Percentiles rank a stretch among this genome's conserved stretches.
These are phyloP conservation scores for Dendrobium chrysotoxum DNA, from an alignment of 106 monocot genomes.

Conservation along the genomic window DNA sequence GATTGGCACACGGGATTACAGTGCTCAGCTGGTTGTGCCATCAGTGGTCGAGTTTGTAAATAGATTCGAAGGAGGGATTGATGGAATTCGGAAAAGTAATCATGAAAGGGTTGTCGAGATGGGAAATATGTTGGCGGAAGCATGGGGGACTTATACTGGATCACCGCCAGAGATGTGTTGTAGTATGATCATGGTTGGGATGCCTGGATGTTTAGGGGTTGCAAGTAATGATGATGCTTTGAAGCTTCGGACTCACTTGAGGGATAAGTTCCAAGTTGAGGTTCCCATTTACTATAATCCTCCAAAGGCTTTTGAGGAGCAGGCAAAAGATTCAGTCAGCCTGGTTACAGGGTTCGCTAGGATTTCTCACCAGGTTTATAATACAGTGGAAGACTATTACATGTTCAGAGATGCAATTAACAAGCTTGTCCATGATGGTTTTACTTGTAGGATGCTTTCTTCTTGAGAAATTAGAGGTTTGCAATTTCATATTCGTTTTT, in stretches of 20 bases:
- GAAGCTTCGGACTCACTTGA: constrained; percentile 28
- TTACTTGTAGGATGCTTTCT: constrained; percentile 32
- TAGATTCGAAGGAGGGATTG: constrained; percentile 51
- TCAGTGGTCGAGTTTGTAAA: constrained; percentile 35
- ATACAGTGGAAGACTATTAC: constrained; percentile 45
- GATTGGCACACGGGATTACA: constrained; percentile 57
- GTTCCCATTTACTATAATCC: constrained; percentile 42
- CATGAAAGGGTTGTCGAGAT: constrained; percentile 54
- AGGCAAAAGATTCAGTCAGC: background rate
- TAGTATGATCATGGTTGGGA: constrained; percentile 58
- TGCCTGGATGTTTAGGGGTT: constrained; percentile 36
- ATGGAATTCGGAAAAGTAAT: constrained; percentile 42
- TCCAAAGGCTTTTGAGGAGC: constrained; percentile 1
- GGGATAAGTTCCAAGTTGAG: constrained; percentile 41
- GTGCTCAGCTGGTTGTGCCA: constrained; percentile 48
- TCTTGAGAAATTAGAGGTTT: constrained; percentile 1
- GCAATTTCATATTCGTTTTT: background rate
- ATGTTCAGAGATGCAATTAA: constrained; percentile 46
- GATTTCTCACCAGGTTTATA: constrained; percentile 74
- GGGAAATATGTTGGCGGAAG: constrained; percentile 44
- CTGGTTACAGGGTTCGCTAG: constrained; percentile 44
- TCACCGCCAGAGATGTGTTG: constrained; percentile 44
- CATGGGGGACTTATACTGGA: constrained; percentile 46
- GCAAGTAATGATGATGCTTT: constrained; percentile 27
- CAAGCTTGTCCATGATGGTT: constrained; percentile 46